Evolutionary conservation across 768 basidiomycete species (phyloP), one percentile per base, ranked within the genome.

Genomic region (Macrolepiota dolichaula): DNA sequence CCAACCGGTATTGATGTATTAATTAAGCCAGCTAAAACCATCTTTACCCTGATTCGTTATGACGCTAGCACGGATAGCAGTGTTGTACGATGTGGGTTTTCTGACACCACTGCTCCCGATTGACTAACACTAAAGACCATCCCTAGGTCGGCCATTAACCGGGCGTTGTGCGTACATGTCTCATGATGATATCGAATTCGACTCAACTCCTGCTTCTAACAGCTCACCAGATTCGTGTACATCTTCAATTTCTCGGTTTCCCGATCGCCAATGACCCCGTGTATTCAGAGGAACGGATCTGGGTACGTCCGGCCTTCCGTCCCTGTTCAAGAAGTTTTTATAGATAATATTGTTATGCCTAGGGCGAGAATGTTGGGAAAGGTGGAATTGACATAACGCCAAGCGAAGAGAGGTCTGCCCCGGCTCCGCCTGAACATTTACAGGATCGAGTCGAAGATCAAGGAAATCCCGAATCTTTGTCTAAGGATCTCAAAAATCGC

Each of bases 221-320:
- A 97, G 95, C 97, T 0, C 97, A 99, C 75, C 97, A 99, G 73
- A 92, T 98, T 61, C 85, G 97, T 53, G 96, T 99, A 2, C 97
- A 99, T 70, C 82, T 99, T 2, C 97, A 98, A 73, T 98, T 83
- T 73, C 84, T 99, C 59, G 97, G 96, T 0, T 78, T 92, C 69
- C 90, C 97, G 0, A 94, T 99, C 64, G 92, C 93, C 11, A 98
- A 99, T 70, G 97, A 98, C 66, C 92, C 95, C 1, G 82, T 98
- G 2, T 99, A 99, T 73, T 89, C 90, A 17, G 89, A 91, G 62
- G 76, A 78, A 36, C 82, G 80, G 42, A 91, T 92, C 55, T 93
- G 91, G 91, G 91, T 86, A 66, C 42, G 70, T 66, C 13, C n/a
- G 29, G n/a, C 27, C 24, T 37, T 24, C 15, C 24, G 52, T 29